These are phyloP conservation scores for Phytophthora palmivora DNA, from an alignment of 352 stramenopile genomes.

Conservation along the genomic window DNA sequence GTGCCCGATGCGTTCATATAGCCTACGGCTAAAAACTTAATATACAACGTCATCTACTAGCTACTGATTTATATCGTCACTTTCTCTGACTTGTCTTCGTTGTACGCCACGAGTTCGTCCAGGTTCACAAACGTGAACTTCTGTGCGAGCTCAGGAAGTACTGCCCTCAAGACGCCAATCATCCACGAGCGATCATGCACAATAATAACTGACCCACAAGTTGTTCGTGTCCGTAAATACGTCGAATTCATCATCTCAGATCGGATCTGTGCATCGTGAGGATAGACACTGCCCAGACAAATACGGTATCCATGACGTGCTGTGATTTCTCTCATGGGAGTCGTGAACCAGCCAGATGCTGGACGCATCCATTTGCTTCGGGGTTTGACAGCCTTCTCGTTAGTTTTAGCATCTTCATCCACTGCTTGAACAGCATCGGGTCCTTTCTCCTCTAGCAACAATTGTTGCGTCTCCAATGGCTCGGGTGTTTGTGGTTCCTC, in stretches of 20 bases:
- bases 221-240: slow-evolving; percentile 59
- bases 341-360: slow-evolving; percentile 87
- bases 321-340: slow-evolving; percentile 76
- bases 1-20: slow-evolving; percentile 32
- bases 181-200: slow-evolving; percentile 88
- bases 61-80: slow-evolving; percentile 16
- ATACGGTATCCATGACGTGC: slow-evolving; percentile 83
- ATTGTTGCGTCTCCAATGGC: slow-evolving; percentile 25
- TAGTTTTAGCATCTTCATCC: slow-evolving; percentile 4
- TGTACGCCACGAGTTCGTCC: slow-evolving; percentile 57
- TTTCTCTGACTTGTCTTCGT: slow-evolving; percentile 30
- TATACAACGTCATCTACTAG: slow-evolving; percentile 3
- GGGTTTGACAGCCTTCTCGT: not conserved
- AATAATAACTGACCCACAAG: slow-evolving; percentile 81
- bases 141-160: slow-evolving; percentile 56
- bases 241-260: slow-evolving; percentile 72
- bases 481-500: slow-evolving; percentile 2
- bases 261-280: slow-evolving; percentile 87
- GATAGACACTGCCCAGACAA: slow-evolving; percentile 87
- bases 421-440: not conserved
- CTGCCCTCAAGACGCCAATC: slow-evolving; percentile 67
- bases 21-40: not conserved
- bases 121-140: slow-evolving; percentile 76
- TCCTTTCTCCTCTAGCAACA: slow-evolving; percentile 31
- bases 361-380: slow-evolving; percentile 77